A percentile compares a stretch with the other conserved stretches of the same genome.
These are phyloP conservation scores for Globisporangium paroecandrum DNA, from an alignment of 352 stramenopile genomes.

Conservation along the genomic window DNA sequence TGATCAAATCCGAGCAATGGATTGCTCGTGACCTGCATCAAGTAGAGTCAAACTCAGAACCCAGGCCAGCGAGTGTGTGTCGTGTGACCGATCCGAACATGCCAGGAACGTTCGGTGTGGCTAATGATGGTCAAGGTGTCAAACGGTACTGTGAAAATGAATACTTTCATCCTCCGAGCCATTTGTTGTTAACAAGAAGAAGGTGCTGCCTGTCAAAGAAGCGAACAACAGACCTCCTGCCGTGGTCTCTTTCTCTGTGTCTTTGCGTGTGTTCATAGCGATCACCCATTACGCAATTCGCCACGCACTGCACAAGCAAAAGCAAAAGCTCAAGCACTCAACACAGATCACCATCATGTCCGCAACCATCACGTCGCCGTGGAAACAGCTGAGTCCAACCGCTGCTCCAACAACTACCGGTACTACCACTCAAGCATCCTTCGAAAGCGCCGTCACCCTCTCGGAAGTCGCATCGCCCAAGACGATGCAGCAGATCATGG, in stretches of 20 bases:
- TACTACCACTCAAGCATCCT: not conserved
- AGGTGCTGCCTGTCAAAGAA: too few relatives aligned
- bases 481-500: conserved; percentile 64
- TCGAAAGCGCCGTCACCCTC: not conserved
- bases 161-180: too few relatives aligned
- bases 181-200: too few relatives aligned
- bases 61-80: not conserved
- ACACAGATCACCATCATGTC: not conserved
- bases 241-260: not conserved
- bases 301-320: not conserved
- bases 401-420: not conserved
- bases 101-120: conserved; percentile 7
- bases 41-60: too few relatives aligned
- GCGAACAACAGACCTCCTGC: too few relatives aligned
- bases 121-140: not conserved
- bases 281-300: conserved; percentile 6
- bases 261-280: not conserved
- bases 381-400: conserved; percentile 8
- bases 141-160: not conserved
- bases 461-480: not conserved
- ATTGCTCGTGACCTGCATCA: too few relatives aligned
- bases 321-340: not conserved
- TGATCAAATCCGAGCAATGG: too few relatives aligned
- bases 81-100: not conserved
- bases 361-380: not conserved